These are phyloP conservation scores for Wickerhamiella kazuoi DNA, from an alignment of 805 yeast species.

Conservation along the genomic window DNA sequence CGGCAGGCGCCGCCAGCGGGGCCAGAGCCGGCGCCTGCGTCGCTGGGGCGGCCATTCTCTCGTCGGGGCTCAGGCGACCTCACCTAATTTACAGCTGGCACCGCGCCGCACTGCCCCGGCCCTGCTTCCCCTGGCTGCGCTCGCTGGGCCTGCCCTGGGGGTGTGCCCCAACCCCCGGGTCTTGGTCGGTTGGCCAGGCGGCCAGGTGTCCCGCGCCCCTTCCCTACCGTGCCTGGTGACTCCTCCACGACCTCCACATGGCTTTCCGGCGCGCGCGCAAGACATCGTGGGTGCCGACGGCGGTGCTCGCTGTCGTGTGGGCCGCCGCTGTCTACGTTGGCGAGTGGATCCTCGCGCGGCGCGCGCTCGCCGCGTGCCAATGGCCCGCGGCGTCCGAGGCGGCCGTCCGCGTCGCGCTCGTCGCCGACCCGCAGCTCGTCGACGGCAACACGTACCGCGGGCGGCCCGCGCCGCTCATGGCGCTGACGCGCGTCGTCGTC, in stretches of 20 bases:
- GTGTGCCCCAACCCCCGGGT: not conserved
- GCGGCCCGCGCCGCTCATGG: constrained; percentile 33
- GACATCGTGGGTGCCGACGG: not conserved
- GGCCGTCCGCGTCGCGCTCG: constrained; percentile 28
- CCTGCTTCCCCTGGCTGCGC: too few species aligned
- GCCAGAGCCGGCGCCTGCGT: too few species aligned
- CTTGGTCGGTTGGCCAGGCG: not conserved
- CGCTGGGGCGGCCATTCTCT: too few species aligned
- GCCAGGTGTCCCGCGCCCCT: not conserved
- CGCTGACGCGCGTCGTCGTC: constrained; percentile 40
- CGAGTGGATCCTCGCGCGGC: constrained; percentile 34
- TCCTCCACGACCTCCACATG: not conserved
- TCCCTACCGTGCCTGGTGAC: not conserved
- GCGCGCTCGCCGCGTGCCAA: constrained; percentile 30
- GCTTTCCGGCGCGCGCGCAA: not conserved
- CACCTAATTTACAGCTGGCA: too few species aligned
- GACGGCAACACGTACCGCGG: constrained; percentile 79
- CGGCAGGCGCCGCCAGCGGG: too few species aligned
- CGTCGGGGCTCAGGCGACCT: too few species aligned
- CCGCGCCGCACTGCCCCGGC: too few species aligned
- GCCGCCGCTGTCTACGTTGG: constrained; percentile 29
- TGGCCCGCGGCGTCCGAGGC: constrained; percentile 30
- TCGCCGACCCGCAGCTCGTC: constrained; percentile 91
- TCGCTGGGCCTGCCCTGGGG: not conserved
- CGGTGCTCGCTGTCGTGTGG: constrained; percentile 24